A percentile compares a stretch with the other conserved stretches of the same genome.
These are phyloP conservation scores for Colletotrichum karsti DNA, from an alignment of 2,329 filamentous ascomycete species.

Conservation along the genomic window DNA sequence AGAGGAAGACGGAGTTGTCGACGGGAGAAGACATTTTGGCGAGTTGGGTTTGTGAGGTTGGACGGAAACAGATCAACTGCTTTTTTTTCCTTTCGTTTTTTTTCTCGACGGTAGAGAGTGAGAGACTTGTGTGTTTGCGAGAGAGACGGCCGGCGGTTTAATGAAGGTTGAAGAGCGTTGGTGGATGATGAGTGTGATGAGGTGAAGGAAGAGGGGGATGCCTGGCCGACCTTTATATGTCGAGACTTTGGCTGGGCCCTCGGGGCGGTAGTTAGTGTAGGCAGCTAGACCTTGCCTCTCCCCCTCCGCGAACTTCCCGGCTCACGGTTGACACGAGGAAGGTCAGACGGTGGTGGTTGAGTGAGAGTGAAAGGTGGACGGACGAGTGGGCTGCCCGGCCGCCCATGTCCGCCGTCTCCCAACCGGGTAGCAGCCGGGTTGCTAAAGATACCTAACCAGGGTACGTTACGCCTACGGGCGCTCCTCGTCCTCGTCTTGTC, in stretches of 20 bases:
- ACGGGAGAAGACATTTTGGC: constrained; percentile 29
- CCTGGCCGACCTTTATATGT: constrained; percentile 22
- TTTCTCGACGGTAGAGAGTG: constrained; percentile 13
- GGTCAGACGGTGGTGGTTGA: neutral
- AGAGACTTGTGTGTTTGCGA: neutral
- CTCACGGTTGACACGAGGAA: neutral
- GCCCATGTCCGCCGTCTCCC: neutral
- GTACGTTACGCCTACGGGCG: neutral
- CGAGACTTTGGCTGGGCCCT: no score
- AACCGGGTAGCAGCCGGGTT: constrained; percentile 7
- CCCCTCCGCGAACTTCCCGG: neutral
- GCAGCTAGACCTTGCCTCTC: constrained; percentile 4
- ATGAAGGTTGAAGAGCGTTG: constrained; percentile 13
- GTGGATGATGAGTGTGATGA: no score
- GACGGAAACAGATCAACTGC: constrained; percentile 18
- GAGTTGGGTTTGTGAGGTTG: neutral
- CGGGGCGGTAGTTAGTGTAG: no score
- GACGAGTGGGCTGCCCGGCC: neutral
- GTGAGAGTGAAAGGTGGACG: neutral
- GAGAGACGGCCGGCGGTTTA: neutral
- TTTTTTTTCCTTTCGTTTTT: no score
- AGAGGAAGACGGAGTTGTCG: constrained; percentile 53
- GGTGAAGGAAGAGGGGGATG: neutral
- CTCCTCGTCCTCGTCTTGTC: neutral
- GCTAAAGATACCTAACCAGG: neutral